A percentile compares a stretch with the other conserved stretches of the same genome.
phyloP scores from a whole-genome alignment of 257 asterid genomes.

The Haberlea rhodopensis region DNA sequence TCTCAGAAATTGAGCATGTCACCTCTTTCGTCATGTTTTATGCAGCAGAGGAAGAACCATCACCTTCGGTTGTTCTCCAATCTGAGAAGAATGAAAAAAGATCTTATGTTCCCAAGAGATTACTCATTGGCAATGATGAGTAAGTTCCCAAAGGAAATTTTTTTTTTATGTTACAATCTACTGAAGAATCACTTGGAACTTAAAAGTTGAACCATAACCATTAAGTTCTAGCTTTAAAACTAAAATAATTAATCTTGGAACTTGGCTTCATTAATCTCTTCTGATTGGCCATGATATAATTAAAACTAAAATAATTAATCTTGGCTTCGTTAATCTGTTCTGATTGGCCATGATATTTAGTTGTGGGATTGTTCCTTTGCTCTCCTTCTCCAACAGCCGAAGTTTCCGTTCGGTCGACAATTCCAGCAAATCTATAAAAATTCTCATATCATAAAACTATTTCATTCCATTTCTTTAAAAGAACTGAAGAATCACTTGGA shows the following conservation, averaged over 20 bases:
- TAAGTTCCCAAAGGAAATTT: slow-evolving; percentile 45
- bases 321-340: no score
- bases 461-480: no score
- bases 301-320: background rate
- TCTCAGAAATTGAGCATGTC: slow-evolving; percentile 20
- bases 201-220: slow-evolving; percentile 4
- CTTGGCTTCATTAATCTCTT: no score
- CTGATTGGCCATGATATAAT: no score
- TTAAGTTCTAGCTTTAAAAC: slow-evolving; percentile 12
- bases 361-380: no score
- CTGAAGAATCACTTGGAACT: slow-evolving; percentile 4
- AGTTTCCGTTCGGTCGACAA: no score
- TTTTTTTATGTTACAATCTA: slow-evolving; percentile 1
- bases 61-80: slow-evolving; percentile 34
- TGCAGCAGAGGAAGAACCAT: slow-evolving; percentile 53
- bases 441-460: no score
- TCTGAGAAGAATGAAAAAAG: slow-evolving; percentile 47
- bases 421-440: no score
- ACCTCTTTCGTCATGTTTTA: slow-evolving; percentile 27
- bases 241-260: no score
- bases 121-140: slow-evolving; percentile 81
- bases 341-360: no score
- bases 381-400: no score
- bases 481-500: slow-evolving; percentile 5
- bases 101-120: slow-evolving; percentile 72